These are phyloP conservation scores for Elsinoe australis DNA, from an alignment of 2,329 filamentous ascomycete species.

Conservation along the genomic window DNA sequence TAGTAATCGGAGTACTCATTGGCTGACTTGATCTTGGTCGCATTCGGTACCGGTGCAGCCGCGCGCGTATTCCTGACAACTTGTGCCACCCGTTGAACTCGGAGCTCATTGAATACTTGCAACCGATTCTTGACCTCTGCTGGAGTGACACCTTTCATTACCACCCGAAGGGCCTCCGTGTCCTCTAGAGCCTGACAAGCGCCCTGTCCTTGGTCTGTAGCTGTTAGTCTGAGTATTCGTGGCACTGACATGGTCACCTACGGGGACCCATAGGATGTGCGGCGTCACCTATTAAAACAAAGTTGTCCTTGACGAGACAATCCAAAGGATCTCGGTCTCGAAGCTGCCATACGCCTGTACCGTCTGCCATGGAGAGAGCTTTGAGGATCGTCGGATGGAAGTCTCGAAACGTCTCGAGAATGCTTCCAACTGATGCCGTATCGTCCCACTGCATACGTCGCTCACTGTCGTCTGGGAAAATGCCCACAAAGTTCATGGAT, in stretches of 20 bases:
- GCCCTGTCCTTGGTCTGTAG: conserved; percentile 5
- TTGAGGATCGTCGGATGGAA: not conserved
- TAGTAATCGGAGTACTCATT: conserved; percentile 6
- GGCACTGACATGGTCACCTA: not conserved
- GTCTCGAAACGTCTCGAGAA: not conserved
- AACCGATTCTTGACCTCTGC: not conserved
- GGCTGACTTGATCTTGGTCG: not conserved
- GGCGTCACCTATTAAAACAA: not conserved
- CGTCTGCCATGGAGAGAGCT: conserved; percentile 1
- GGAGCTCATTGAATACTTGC: not conserved
- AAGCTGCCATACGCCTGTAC: conserved; percentile 1
- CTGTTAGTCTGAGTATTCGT: not conserved
- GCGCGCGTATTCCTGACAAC: not conserved
- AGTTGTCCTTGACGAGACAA: not conserved
- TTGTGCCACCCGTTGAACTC: not conserved
- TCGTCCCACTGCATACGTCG: conserved; percentile 3
- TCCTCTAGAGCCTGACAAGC: conserved; percentile 9
- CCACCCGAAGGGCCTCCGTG: conserved; percentile 1
- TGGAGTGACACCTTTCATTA: not conserved
- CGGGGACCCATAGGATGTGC: conserved; percentile 1
- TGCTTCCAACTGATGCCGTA: not conserved
- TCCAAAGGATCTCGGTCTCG: not conserved
- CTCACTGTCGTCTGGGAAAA: not conserved
- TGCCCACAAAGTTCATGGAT: conserved; percentile 5
- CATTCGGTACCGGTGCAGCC: not conserved